Conservation (phyloP, 352 stramenopile species). For the Globisporangium middletonii region DNA sequence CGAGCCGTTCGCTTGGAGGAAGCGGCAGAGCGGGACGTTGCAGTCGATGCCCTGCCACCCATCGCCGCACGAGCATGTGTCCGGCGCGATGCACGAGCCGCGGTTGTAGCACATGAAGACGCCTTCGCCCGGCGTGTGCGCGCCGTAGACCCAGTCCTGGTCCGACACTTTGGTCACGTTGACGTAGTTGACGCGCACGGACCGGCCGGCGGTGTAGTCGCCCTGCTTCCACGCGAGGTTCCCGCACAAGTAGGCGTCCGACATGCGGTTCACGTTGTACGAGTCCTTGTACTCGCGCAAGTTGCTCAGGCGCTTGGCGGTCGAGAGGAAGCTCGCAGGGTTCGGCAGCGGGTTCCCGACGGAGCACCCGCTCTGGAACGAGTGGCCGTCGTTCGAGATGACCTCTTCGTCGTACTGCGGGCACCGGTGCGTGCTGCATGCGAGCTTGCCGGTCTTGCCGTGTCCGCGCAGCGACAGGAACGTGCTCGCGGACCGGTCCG, state of each 20-base stretch:
- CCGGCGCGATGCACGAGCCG: constrained; percentile 89
- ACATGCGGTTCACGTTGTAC: constrained; percentile 52
- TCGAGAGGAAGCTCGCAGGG: constrained; percentile 27
- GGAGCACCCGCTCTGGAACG: constrained; percentile 93
- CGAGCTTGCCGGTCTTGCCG: constrained; percentile 31
- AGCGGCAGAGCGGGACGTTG: constrained; percentile 90
- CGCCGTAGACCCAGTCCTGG: constrained; percentile 62
- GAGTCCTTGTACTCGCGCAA: constrained; percentile 47
- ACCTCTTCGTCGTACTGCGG: constrained; percentile 84
- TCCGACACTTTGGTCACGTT: constrained; percentile 86
- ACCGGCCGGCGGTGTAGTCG: constrained; percentile 81
- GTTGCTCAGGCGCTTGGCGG: constrained; percentile 35
- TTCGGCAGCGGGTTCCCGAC: constrained; percentile 56
- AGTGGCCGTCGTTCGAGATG: constrained; percentile 89
- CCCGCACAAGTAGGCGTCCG: constrained; percentile 76
- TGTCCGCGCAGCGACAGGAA: constrained; percentile 62
- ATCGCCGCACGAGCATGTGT: constrained; percentile 90
- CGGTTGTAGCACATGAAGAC: constrained; percentile 94
- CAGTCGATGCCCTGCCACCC: constrained; percentile 94
- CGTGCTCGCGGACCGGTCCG: constrained; percentile 18
- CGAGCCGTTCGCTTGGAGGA: constrained; percentile 49
- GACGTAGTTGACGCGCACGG: constrained; percentile 88
- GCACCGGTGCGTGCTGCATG: constrained; percentile 61
- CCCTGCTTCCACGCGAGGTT: constrained; percentile 90
- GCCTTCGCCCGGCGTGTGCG: constrained; percentile 75